Conservation (phyloP, 108 stramenopile species). For the Fragilaria radians region DNA sequence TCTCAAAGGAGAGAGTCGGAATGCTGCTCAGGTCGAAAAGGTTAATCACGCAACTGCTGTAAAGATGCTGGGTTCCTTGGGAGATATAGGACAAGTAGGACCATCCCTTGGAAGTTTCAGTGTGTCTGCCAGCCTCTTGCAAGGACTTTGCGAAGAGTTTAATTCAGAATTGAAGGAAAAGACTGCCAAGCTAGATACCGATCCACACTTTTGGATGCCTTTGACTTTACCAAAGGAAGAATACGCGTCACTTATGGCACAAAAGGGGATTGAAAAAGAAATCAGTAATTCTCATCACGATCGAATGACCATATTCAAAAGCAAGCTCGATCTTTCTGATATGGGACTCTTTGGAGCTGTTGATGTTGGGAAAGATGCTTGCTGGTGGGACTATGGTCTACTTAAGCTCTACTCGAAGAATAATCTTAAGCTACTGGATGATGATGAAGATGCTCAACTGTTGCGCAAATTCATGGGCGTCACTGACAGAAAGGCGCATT, state of each 20-base stretch:
- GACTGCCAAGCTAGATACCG: constrained; percentile 83
- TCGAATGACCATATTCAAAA: constrained; percentile 80
- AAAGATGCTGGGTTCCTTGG: constrained; percentile 81
- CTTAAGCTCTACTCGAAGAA: constrained; percentile 92
- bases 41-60: constrained; percentile 94
- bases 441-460: constrained; percentile 67
- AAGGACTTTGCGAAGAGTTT: constrained; percentile 84
- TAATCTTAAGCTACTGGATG: constrained; percentile 69
- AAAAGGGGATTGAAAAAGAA: constrained; percentile 75
- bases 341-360: constrained; percentile 95
- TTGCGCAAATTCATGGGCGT: constrained; percentile 82
- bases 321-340: constrained; percentile 35
- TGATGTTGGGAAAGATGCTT: constrained; percentile 91
- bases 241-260: constrained; percentile 84
- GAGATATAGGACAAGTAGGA: constrained; percentile 87
- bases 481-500: constrained; percentile 39
- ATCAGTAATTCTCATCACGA: constrained; percentile 67
- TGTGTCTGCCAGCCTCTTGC: constrained; percentile 76
- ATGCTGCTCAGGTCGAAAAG: constrained; percentile 99
- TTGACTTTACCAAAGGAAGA: constrained; percentile 80
- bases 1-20: constrained; percentile 39
- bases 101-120: constrained; percentile 93
- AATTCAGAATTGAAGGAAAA: constrained; percentile 68
- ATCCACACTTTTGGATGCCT: constrained; percentile 99
- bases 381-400: constrained; percentile 99